Evolutionary conservation across 2,329 filamentous ascomycete genomes (phyloP), one percentile per base, ranked within the genome.

Genomic region (Xylaria sp.): DNA sequence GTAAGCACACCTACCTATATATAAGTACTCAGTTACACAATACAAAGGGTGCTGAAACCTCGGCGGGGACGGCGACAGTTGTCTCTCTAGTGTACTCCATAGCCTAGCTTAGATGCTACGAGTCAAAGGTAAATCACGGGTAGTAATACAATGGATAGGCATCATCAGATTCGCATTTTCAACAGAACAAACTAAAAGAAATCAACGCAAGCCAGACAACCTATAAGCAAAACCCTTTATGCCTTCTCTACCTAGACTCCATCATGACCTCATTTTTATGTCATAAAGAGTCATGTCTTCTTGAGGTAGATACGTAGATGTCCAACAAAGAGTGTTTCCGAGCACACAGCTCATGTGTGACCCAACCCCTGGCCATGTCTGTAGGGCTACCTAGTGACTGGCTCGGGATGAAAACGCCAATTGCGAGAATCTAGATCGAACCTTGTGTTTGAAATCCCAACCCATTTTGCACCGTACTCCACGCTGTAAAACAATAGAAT

Each of bases 381-480:
- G 32, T 44, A 13, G 57, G 42, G 63, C 35, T 58, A 51, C 23
- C 37, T 32, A 3, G 29, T 21, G 27, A 59, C 44, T 37, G n/a
- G 23, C 44, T 35, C 13, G 25, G 25, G 55, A 51, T 53, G 29
- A 37, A 60, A 50, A 12, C 50, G 37, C 47, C 29, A 35, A 61
- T 64, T 16, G 25, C n/a, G 29, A 8, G 12, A 54, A 58, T 18
- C 29, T 42, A 63, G 42, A 60, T 27, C 32, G 63, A 32, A 57
- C 25, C 18, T 37, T 61, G 32, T 21, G n/a, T 29, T 50, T 40
- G 32, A 10, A 2, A 35, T 55, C 16, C 10, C 42, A 25, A 58
- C 48, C n/a, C n/a, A 23, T 40, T 40, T 40, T 60, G 13, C 54
- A 42, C 68, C 68, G 18, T 62, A 70, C 68, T 68, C 68, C 68